Conservation (phyloP, 2,329 filamentous ascomycete genomes). For the Ophiobolus disseminans region DNA sequence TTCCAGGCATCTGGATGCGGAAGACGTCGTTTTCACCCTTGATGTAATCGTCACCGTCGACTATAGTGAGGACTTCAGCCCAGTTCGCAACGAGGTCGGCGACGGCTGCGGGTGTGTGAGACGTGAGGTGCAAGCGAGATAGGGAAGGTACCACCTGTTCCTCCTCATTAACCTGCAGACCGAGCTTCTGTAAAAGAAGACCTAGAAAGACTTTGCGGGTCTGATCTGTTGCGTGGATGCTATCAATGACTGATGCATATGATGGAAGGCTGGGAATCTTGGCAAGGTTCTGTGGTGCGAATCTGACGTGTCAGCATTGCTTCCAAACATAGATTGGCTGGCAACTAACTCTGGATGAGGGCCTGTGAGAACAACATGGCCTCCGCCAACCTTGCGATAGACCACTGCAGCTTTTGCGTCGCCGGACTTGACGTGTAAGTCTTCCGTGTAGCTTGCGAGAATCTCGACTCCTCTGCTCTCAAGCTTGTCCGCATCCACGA, state of each 20-base stretch:
- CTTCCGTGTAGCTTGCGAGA: constrained; percentile 78
- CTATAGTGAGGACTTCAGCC: constrained; percentile 70
- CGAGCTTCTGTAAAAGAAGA: constrained; percentile 79
- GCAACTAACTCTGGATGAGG: constrained; percentile 85
- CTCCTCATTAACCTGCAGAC: constrained; percentile 77
- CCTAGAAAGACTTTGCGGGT: constrained; percentile 77
- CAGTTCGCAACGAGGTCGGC: constrained; percentile 70
- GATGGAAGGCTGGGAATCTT: constrained; percentile 69
- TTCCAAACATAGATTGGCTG: neutral
- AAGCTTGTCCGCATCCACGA: constrained; percentile 76
- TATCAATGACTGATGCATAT: constrained; percentile 74
- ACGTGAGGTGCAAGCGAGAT: constrained; percentile 82
- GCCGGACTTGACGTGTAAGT: constrained; percentile 78
- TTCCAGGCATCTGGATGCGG: constrained; percentile 71
- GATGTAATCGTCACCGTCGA: constrained; percentile 74
- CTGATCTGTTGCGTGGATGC: constrained; percentile 72
- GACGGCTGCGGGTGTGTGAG: constrained; percentile 69
- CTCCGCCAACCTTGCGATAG: constrained; percentile 82
- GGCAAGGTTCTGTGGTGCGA: constrained; percentile 79
- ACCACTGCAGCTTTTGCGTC: constrained; percentile 78
- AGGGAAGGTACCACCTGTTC: constrained; percentile 76
- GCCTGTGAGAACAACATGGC: constrained; percentile 79
- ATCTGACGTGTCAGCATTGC: constrained; percentile 61
- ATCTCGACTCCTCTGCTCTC: constrained; percentile 74
- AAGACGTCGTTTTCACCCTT: constrained; percentile 85